Percentiles rank a stretch among this genome's conserved stretches.
phyloP scores from a whole-genome alignment of 345 rosid species.

The Euphorbia lathyris region DNA sequence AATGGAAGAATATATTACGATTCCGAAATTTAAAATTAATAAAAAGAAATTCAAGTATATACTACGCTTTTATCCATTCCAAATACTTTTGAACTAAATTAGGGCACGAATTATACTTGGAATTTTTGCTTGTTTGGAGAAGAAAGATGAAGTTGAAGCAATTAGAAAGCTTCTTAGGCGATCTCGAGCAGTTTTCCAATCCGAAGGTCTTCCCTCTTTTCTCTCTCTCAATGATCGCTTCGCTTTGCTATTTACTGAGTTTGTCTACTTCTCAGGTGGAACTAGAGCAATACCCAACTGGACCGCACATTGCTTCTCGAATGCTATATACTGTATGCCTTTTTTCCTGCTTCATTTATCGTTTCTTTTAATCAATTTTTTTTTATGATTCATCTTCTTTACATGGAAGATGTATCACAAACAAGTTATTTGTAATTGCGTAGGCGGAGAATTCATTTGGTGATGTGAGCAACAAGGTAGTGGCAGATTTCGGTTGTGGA shows the following conservation, averaged over 20 bases:
- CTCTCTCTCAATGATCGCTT: background rate
- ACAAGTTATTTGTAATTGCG: background rate
- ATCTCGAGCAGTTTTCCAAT: constrained; percentile 65
- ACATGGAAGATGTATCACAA: background rate
- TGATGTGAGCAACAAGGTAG: constrained; percentile 66
- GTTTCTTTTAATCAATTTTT: background rate
- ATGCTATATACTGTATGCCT: constrained; percentile 68
- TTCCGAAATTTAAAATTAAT: background rate
- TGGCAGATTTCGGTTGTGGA: constrained; percentile 96
- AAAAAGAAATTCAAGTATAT: constrained; percentile 1
- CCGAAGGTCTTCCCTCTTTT: constrained; percentile 51
- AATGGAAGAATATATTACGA: background rate
- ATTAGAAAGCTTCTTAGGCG: constrained; percentile 73
- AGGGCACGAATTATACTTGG: too few relatives aligned
- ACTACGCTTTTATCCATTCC: background rate
- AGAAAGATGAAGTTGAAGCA: constrained; percentile 79
- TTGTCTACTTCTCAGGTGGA: constrained; percentile 48
- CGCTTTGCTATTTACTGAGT: background rate
- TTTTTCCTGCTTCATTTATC: background rate
- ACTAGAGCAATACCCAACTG: constrained; percentile 94
- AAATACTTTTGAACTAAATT: background rate
- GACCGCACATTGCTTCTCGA: constrained; percentile 96
- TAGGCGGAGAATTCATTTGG: constrained; percentile 93
- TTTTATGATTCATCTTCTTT: background rate
- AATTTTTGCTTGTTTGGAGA: background rate